Evolutionary conservation across 208 protist species (phyloP).

Genomic region (Trypanosoma vivax): DNA sequence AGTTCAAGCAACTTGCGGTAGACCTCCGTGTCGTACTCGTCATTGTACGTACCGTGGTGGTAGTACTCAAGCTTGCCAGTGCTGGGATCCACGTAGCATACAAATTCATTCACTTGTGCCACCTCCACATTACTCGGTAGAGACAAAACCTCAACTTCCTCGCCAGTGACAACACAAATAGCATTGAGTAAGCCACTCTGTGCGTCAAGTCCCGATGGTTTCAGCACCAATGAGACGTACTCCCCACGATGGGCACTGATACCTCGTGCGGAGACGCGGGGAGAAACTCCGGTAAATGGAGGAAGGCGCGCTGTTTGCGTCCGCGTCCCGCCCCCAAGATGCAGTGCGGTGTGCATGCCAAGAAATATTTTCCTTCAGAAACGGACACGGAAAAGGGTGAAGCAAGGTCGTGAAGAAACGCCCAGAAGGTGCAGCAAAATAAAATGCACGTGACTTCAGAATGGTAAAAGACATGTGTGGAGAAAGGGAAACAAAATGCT

Average conservation of each 20-base stretch:
- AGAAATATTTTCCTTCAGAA: constrained; percentile 3
- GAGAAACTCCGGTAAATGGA: constrained; percentile 72
- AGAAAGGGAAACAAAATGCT: too few species aligned
- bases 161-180: constrained; percentile 54
- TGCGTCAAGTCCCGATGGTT: constrained; percentile 32
- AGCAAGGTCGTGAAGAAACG: too few species aligned
- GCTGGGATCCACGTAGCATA: constrained; percentile 82
- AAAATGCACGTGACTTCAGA: too few species aligned
- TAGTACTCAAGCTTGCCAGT: constrained; percentile 71
- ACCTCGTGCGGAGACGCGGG: constrained; percentile 67
- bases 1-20: constrained; percentile 78
- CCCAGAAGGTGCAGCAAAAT: too few species aligned
- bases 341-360: constrained; percentile 17
- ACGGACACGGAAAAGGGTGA: background rate
- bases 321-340: constrained; percentile 5
- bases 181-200: constrained; percentile 59
- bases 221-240: constrained; percentile 81
- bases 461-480: too few species aligned
- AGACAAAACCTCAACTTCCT: constrained; percentile 51
- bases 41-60: constrained; percentile 80
- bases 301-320: constrained; percentile 44
- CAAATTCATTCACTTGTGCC: constrained; percentile 86
- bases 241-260: constrained; percentile 66
- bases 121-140: constrained; percentile 69
- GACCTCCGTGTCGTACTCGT: constrained; percentile 88